These are phyloP conservation scores for Suhomyces yuchorum DNA, from an alignment of 1,139 yeast species.

Conservation along the genomic window DNA sequence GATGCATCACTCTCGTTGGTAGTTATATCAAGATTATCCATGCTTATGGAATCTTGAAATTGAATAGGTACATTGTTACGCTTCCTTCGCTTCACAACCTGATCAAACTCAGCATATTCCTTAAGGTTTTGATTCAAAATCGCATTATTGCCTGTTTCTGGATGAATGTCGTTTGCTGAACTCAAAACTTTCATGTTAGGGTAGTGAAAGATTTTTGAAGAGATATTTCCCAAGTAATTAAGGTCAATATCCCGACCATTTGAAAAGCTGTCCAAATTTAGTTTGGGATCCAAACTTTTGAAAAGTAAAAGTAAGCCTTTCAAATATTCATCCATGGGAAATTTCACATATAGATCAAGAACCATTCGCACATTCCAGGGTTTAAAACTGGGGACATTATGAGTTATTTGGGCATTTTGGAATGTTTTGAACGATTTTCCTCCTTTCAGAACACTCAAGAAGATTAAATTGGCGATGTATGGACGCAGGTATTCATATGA, in stretches of 20 bases:
- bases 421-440: conserved; percentile 16
- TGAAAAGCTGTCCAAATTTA: conserved; percentile 22
- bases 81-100: conserved; percentile 11
- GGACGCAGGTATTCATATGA: conserved; percentile 47
- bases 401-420: conserved; percentile 10
- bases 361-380: conserved; percentile 42
- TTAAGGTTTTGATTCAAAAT: conserved; percentile 20
- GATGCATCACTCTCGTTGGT: background rate
- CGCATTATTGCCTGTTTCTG: conserved; percentile 18
- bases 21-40: conserved; percentile 12
- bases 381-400: conserved; percentile 29
- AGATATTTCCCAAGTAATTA: conserved; percentile 23
- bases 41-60: conserved; percentile 1
- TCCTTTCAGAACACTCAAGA: conserved; percentile 32
- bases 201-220: conserved; percentile 23
- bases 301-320: conserved; percentile 28
- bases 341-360: conserved; percentile 33
- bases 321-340: conserved; percentile 39
- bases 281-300: conserved; percentile 25
- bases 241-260: conserved; percentile 11
- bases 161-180: conserved; percentile 11
- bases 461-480: conserved; percentile 44
- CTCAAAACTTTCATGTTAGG: conserved; percentile 23
- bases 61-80: conserved; percentile 2
- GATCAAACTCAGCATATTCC: conserved; percentile 18